Conservation (phyloP, 768 basidiomycete species). For the Collybia sp. region DNA sequence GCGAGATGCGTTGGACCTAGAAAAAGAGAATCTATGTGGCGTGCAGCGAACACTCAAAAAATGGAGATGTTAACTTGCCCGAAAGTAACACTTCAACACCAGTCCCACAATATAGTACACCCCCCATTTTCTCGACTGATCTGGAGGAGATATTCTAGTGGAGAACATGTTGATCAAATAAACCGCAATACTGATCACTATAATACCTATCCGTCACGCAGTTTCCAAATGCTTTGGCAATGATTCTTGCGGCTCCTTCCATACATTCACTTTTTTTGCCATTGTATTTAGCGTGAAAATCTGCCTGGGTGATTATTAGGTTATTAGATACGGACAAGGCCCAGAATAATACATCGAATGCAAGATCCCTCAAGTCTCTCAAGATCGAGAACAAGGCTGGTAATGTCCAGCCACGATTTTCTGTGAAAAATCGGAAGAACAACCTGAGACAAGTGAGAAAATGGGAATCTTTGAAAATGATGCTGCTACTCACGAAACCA, state of each 20-base stretch:
- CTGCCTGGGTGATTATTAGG: slow-evolving; percentile 38
- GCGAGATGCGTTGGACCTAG: slow-evolving; percentile 85
- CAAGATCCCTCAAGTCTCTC: slow-evolving; percentile 78
- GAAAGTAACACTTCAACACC: slow-evolving; percentile 93
- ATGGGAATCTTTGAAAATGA: neutral
- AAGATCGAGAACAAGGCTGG: slow-evolving; percentile 79
- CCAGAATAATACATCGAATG: slow-evolving; percentile 60
- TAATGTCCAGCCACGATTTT: slow-evolving; percentile 83
- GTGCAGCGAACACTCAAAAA: slow-evolving; percentile 1
- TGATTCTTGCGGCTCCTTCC: slow-evolving; percentile 84
- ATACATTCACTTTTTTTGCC: slow-evolving; percentile 59
- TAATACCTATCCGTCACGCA: slow-evolving; percentile 73
- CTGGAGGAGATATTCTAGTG: slow-evolving; percentile 57
- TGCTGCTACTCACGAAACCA: slow-evolving; percentile 62
- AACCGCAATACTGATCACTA: no score
- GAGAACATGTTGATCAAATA: neutral
- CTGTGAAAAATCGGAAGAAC: slow-evolving; percentile 77
- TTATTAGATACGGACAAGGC: neutral
- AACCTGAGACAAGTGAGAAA: slow-evolving; percentile 33
- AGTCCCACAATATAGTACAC: slow-evolving; percentile 90
- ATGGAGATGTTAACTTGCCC: slow-evolving; percentile 43
- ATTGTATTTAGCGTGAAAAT: slow-evolving; percentile 53
- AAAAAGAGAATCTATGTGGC: neutral
- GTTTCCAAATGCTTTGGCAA: slow-evolving; percentile 84
- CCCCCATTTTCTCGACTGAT: slow-evolving; percentile 83